Evolutionary conservation across 768 basidiomycete species (phyloP), one percentile per base, ranked within the genome.

Genomic region (Leccinum boreale): DNA sequence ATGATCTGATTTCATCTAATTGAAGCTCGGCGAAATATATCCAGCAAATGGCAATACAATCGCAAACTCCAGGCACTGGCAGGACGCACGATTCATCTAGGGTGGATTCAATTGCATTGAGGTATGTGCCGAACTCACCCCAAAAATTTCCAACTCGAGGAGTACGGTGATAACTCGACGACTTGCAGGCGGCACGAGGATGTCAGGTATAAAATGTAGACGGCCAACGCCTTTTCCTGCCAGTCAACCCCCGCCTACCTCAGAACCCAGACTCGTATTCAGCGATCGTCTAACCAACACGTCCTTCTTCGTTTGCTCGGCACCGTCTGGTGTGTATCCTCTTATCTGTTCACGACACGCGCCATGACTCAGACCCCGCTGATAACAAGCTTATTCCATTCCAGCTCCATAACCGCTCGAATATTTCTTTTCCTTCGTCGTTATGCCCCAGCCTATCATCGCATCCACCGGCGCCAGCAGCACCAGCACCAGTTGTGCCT

Each of bases 131-230:
- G 31, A 39, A 4, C 11, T 31, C 28, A 45, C 44, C 39, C 36
- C 5, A 15, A 52, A 39, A 8, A 29, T 52, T 39, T 14, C 44
- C 44, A 61, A 55, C 50, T 42, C 17, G 42, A 50, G 51, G 9
- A 48, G n/a, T 42, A 19, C n/a, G 29, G 42, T 31, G 31, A 31
- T 21, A 5, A 35, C 52, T 53, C 23, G 28, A 12, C 10, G 2
- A 58, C 48, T 6, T 42, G 39, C 39, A 28, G 17, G 28, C 28
- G 33, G 21, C 48, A 39, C 39, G 62, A 52, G 53, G 55, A 39
- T 17, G 8, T 23, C 14, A n/a, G 42, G 52, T 64, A 66, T 66
- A 66, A 66, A 67, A 29, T n/a, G 47, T 33, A 31, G 53, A 35
- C 11, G 26, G 31, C 11, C 11, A 26, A 52, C 8, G 24, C 6